These are phyloP conservation scores for Monilinia aucupariae DNA, from an alignment of 2,329 filamentous ascomycete genomes.

Conservation along the genomic window DNA sequence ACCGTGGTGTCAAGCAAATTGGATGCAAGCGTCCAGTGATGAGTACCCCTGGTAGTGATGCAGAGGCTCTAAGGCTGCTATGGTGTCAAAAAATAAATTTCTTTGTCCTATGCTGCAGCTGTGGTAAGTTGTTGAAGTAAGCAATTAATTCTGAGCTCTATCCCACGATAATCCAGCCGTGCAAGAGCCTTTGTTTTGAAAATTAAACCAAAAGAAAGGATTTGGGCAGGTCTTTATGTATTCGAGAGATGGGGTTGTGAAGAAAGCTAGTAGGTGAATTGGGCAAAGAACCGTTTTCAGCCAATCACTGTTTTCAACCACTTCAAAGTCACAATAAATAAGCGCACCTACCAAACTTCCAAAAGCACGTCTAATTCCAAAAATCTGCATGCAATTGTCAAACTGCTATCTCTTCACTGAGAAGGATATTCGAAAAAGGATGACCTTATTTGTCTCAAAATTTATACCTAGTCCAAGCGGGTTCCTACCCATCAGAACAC, in stretches of 20 bases:
- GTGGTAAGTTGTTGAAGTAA: conserved; percentile 18
- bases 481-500: not conserved
- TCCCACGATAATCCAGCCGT: conserved; percentile 18
- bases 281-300: conserved; percentile 30
- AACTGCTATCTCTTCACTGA: not conserved
- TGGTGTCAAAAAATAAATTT: conserved; percentile 14
- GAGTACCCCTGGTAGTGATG: conserved; percentile 26
- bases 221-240: conserved; percentile 33
- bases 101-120: conserved; percentile 15
- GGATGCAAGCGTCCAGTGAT: conserved; percentile 29
- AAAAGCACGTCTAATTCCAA: conserved; percentile 1
- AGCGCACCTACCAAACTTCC: conserved; percentile 9
- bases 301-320: conserved; percentile 31
- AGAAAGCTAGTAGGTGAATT: conserved; percentile 25
- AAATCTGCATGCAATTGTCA: not conserved
- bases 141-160: conserved; percentile 16
- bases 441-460: not conserved
- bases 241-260: conserved; percentile 21
- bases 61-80: conserved; percentile 27
- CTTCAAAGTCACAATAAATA: conserved; percentile 14
- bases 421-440: not conserved
- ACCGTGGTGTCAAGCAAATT: conserved; percentile 27
- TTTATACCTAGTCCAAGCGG: not conserved
- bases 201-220: conserved; percentile 29
- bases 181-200: conserved; percentile 31